Percentiles rank a stretch among this genome's conserved stretches.
These are phyloP conservation scores for Mrakia gelida DNA, from an alignment of 768 basidiomycete genomes.

Conservation along the genomic window DNA sequence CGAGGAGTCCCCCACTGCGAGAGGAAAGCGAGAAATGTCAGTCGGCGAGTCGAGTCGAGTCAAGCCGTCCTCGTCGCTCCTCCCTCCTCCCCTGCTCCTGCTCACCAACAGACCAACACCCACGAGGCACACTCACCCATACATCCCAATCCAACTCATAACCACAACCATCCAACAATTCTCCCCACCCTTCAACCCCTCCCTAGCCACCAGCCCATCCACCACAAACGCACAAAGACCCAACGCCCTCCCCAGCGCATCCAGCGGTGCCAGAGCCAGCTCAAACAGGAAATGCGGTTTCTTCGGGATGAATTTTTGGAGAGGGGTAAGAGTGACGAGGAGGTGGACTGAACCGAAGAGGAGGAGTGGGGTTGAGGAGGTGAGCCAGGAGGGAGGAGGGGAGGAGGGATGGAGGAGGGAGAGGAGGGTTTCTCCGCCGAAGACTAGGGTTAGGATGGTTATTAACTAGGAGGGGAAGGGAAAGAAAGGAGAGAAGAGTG, in stretches of 20 bases:
- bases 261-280: neutral
- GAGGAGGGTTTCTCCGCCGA: slow-evolving; percentile 20
- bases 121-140: neutral
- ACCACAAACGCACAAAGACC: slow-evolving; percentile 17
- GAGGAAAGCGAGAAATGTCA: neutral
- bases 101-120: no score
- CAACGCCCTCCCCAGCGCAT: slow-evolving; percentile 21
- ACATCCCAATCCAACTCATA: slow-evolving; percentile 17
- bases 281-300: neutral
- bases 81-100: no score
- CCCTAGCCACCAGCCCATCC: neutral
- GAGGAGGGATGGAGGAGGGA: slow-evolving; percentile 13
- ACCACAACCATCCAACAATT: slow-evolving; percentile 19
- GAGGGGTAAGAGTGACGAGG: neutral
- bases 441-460: slow-evolving; percentile 28
- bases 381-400: neutral
- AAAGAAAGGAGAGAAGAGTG: neutral
- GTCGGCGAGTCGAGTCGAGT: neutral
- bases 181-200: neutral
- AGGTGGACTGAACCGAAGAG: neutral
- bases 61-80: no score
- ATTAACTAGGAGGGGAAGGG: neutral
- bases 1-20: slow-evolving; percentile 18
- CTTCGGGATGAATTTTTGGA: neutral
- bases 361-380: slow-evolving; percentile 6